Conservation (phyloP, 2,329 filamentous ascomycete genomes). For the Ophiocordyceps camponoti-saundersi region DNA sequence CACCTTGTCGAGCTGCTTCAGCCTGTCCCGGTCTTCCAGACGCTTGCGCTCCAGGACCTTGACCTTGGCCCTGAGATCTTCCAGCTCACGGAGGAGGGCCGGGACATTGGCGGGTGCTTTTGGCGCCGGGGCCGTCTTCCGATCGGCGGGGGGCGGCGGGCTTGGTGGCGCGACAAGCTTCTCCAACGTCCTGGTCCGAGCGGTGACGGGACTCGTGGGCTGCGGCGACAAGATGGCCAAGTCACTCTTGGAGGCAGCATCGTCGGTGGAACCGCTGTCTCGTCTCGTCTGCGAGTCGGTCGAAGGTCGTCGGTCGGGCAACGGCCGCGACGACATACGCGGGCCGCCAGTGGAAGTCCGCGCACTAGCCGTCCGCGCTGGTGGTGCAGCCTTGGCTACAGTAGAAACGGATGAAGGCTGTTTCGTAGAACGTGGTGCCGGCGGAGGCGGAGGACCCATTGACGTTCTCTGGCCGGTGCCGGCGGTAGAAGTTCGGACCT, state of each 20-base stretch:
- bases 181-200: constrained; percentile 34
- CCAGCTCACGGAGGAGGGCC: constrained; percentile 49
- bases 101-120: constrained; percentile 26
- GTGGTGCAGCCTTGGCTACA: constrained; percentile 4
- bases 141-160: constrained; percentile 14
- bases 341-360: constrained; percentile 22
- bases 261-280: constrained; percentile 19
- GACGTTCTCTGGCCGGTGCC: constrained; percentile 32
- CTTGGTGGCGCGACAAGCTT: constrained; percentile 23
- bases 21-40: constrained; percentile 66
- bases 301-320: constrained; percentile 25
- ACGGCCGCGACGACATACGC: constrained; percentile 18
- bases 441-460: constrained; percentile 42
- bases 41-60: constrained; percentile 78
- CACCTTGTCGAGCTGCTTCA: constrained; percentile 61
- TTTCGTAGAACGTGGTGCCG: constrained; percentile 23
- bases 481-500: constrained; percentile 37
- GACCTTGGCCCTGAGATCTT: constrained; percentile 78
- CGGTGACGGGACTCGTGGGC: constrained; percentile 30
- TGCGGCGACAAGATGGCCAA: constrained; percentile 31
- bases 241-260: constrained; percentile 25
- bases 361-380: constrained; percentile 21
- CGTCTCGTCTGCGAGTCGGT: constrained; percentile 27
- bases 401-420: constrained; percentile 27
- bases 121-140: constrained; percentile 12